Conservation (phyloP, 1,139 yeast genomes). For the Saccharomyces hybrid region DNA sequence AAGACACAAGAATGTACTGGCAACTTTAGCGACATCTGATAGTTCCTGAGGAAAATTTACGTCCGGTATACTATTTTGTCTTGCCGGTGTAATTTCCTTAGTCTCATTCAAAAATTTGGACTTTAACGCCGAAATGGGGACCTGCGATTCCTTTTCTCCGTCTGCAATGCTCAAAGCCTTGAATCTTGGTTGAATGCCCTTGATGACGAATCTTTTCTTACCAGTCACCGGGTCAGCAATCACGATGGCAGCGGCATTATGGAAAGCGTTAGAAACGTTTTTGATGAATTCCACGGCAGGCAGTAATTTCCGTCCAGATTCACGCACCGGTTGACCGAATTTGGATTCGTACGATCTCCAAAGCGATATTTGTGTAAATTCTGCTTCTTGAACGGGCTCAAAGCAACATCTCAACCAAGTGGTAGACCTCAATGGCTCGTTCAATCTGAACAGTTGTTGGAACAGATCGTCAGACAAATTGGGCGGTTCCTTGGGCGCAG, state of each 20-base stretch:
- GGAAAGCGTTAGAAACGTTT: conserved; percentile 88
- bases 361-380: conserved; percentile 88
- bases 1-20: conserved; percentile 29
- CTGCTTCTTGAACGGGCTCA: conserved; percentile 67
- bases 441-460: conserved; percentile 51
- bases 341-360: conserved; percentile 94
- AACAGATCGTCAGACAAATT: conserved; percentile 49
- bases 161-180: conserved; percentile 39
- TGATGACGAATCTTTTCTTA: conserved; percentile 76
- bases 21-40: conserved; percentile 30
- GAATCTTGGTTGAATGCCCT: conserved; percentile 72
- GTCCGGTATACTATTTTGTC: conserved; percentile 24
- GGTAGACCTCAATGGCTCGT: conserved; percentile 89
- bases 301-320: conserved; percentile 48
- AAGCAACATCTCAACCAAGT: conserved; percentile 93
- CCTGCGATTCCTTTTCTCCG: conserved; percentile 14
- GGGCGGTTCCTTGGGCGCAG: conserved; percentile 56
- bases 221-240: conserved; percentile 51
- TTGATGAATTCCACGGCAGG: conserved; percentile 97
- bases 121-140: background rate
- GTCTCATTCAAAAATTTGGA: conserved; percentile 19
- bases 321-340: conserved; percentile 49
- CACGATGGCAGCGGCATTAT: conserved; percentile 92
- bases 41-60: conserved; percentile 24
- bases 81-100: conserved; percentile 18